Percentiles rank a stretch among this genome's conserved stretches.
phyloP scores from a whole-genome alignment of 139 green algal species.

The Tetraselmis chui region DNA sequence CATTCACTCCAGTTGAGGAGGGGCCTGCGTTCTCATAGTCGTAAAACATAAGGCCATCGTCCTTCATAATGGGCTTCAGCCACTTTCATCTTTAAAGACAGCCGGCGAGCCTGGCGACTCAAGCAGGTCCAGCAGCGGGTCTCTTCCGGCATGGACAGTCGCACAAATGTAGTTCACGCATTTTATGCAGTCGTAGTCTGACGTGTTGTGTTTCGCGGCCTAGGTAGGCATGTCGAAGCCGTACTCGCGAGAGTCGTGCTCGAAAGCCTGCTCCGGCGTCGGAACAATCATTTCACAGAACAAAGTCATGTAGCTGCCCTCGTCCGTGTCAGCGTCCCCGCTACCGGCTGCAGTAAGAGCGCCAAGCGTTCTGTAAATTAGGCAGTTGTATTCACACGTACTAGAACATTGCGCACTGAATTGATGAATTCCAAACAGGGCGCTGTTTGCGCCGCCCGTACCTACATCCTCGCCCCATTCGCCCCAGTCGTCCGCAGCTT shows the following conservation, averaged over 20 bases:
- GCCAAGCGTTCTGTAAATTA: not conserved
- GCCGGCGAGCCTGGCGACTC: conserved; percentile 5
- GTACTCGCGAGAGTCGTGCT: not conserved
- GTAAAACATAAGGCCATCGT: conserved; percentile 72
- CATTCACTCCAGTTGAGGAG: conserved; percentile 4
- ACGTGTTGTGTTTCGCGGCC: conserved; percentile 28
- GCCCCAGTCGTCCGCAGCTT: not conserved
- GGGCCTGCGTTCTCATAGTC: conserved; percentile 47
- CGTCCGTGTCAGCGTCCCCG: not conserved
- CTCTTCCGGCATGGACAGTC: conserved; percentile 34
- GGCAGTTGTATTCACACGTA: too few species aligned
- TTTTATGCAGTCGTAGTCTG: conserved; percentile 66
- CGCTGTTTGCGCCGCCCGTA: too few species aligned
- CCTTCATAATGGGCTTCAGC: conserved; percentile 47
- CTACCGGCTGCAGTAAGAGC: not conserved
- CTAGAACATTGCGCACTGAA: not conserved
- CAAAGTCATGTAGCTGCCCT: not conserved
- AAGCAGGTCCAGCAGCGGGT: conserved; percentile 34
- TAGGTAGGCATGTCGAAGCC: not conserved
- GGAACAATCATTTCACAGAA: not conserved
- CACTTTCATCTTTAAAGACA: conserved; percentile 15
- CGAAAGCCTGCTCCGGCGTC: not conserved
- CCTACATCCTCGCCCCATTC: not conserved
- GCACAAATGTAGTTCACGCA: conserved; percentile 76
- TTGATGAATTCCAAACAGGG: too few species aligned